Conservation (phyloP, 108 stramenopile genomes). For the Skeletonema potamos region DNA sequence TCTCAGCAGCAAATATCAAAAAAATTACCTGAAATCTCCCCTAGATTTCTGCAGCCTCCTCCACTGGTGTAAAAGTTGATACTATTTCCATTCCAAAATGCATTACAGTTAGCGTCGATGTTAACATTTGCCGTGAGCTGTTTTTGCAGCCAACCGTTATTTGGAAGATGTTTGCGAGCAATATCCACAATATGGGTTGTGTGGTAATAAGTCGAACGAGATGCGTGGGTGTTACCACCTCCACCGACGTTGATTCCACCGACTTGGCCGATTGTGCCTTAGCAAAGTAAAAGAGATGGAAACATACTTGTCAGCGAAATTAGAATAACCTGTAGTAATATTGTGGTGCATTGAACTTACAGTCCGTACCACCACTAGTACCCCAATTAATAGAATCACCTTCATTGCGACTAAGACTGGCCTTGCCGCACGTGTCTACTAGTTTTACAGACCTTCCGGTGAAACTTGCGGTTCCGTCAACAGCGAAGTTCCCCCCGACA, state of each 20-base stretch:
- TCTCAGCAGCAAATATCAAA: too few relatives aligned
- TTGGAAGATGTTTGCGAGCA: constrained; percentile 14
- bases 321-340: neutral
- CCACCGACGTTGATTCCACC: neutral
- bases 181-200: constrained; percentile 24
- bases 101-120: constrained; percentile 18
- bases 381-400: neutral
- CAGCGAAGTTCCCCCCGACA: neutral
- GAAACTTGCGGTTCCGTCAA: neutral
- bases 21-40: constrained; percentile 5
- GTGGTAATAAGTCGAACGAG: constrained; percentile 22
- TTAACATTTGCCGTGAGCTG: constrained; percentile 12
- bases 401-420: neutral
- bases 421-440: neutral
- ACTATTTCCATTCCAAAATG: constrained; percentile 16
- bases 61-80: constrained; percentile 25
- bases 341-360: neutral
- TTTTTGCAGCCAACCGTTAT: constrained; percentile 7
- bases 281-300: neutral
- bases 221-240: neutral
- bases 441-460: neutral
- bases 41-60: constrained; percentile 20
- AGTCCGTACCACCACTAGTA: neutral
- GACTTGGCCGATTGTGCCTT: neutral
- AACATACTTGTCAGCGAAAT: neutral